A percentile compares a stretch with the other conserved stretches of the same genome.
These are phyloP conservation scores for Cladophialophora psammophila DNA, from an alignment of 2,329 filamentous ascomycete genomes.

Conservation along the genomic window DNA sequence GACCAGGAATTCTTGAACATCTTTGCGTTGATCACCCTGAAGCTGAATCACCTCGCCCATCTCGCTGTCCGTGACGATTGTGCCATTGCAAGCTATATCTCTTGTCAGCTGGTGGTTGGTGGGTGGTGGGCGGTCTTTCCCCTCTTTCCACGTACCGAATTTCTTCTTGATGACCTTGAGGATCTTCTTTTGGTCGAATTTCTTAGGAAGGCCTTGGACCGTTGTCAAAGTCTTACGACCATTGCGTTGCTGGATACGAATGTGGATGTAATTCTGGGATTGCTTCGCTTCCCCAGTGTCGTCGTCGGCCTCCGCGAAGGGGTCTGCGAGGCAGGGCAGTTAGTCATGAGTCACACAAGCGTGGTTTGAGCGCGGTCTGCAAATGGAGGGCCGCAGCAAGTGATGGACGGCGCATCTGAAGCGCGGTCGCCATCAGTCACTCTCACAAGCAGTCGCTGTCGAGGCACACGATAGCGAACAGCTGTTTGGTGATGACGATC, in stretches of 20 bases:
- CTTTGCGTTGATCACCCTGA: conserved; percentile 98
- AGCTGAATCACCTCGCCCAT: conserved; percentile 99
- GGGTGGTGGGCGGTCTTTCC: background rate
- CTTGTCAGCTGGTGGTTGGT: conserved; percentile 89
- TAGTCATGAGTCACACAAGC: conserved; percentile 25
- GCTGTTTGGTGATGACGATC: conserved; percentile 2
- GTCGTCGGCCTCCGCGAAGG: conserved; percentile 99
- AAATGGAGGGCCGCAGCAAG: background rate
- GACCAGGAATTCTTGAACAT: conserved; percentile 96
- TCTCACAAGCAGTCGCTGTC: background rate
- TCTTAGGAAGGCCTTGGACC: conserved; percentile 97
- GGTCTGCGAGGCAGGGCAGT: conserved; percentile 69
- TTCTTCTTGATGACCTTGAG: conserved; percentile 99
- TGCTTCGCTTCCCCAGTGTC: conserved; percentile 94
- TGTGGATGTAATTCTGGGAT: conserved; percentile 98
- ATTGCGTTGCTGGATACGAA: conserved; percentile 99
- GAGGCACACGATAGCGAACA: conserved; percentile 8
- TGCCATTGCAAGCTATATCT: conserved; percentile 99
- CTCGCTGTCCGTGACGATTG: conserved; percentile 92
- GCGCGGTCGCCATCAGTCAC: background rate
- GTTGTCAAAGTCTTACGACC: conserved; percentile 99
- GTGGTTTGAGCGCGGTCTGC: background rate
- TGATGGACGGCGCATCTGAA: background rate
- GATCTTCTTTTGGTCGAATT: conserved; percentile 99
- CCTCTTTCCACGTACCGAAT: conserved; percentile 71